Conservation (phyloP, 331 rosid species). For the Rhamnella rubrinervis region DNA sequence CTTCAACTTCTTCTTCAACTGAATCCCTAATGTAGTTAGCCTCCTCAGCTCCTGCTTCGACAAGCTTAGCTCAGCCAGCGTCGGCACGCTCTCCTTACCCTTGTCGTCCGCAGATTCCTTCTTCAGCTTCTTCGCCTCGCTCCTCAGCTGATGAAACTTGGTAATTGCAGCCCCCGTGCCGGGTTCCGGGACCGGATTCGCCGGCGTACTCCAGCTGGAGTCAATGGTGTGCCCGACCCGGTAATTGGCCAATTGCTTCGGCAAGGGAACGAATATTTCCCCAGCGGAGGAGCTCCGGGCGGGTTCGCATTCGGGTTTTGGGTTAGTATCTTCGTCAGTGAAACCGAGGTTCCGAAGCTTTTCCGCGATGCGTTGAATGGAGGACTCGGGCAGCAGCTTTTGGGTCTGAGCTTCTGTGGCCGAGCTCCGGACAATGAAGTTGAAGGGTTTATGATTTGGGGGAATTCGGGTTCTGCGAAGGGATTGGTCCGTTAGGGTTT, state of each 20-base stretch:
- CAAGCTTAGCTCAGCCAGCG: slow-evolving; percentile 82
- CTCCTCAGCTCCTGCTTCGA: slow-evolving; percentile 55
- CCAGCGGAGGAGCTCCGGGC: slow-evolving; percentile 39
- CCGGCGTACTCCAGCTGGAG: slow-evolving; percentile 82
- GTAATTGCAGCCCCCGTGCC: slow-evolving; percentile 54
- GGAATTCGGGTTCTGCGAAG: slow-evolving; percentile 31
- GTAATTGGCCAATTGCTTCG: slow-evolving; percentile 47
- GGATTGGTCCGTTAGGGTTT: slow-evolving; percentile 21
- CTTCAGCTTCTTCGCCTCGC: slow-evolving; percentile 38
- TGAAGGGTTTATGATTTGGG: slow-evolving; percentile 24
- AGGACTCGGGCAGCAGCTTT: slow-evolving; percentile 58
- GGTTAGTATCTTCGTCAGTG: slow-evolving; percentile 35
- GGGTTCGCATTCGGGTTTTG: neutral
- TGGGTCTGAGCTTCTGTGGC: slow-evolving; percentile 28
- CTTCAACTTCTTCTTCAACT: slow-evolving; percentile 61
- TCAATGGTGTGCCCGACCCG: slow-evolving; percentile 87
- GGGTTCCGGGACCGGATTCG: slow-evolving; percentile 65
- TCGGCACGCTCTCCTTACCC: slow-evolving; percentile 52
- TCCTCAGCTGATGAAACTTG: slow-evolving; percentile 47
- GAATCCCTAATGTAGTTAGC: slow-evolving; percentile 50
- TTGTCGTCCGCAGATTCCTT: slow-evolving; percentile 5
- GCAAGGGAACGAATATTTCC: slow-evolving; percentile 73
- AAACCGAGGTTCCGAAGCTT: slow-evolving; percentile 89
- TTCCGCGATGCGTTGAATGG: slow-evolving; percentile 81
- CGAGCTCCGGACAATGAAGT: slow-evolving; percentile 51